A percentile compares a stretch with the other conserved stretches of the same genome.
Evolutionary conservation across 164 flowering plant genomes (phyloP).

Genomic region (Piper longum): DNA sequence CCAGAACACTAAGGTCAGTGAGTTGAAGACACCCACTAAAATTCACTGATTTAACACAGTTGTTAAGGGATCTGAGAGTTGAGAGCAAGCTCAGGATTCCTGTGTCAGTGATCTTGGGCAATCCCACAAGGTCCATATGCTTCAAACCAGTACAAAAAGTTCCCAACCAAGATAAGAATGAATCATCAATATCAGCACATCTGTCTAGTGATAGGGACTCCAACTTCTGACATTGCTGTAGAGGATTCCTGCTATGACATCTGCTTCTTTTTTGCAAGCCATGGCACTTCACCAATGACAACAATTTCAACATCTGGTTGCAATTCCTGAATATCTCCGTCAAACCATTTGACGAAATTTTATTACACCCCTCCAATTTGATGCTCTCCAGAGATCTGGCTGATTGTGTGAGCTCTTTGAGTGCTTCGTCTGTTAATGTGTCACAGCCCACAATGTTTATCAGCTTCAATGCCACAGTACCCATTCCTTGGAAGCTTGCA

Average conservation of each 20-base stretch:
- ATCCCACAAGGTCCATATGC: constrained; percentile 41
- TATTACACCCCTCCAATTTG: constrained; percentile 38
- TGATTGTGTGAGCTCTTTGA: constrained; percentile 26
- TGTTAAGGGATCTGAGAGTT: constrained; percentile 1
- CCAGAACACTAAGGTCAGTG: constrained; percentile 18
- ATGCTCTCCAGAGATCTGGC: constrained; percentile 25
- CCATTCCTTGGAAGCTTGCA: constrained; percentile 36
- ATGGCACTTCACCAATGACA: constrained; percentile 40
- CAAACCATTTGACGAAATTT: constrained; percentile 28
- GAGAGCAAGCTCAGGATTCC: constrained; percentile 35
- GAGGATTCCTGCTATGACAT: constrained; percentile 2
- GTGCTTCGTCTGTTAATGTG: constrained; percentile 32
- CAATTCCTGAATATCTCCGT: constrained; percentile 24
- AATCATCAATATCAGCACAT: constrained; percentile 43
- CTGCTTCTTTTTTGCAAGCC: constrained; percentile 29
- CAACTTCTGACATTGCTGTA: constrained; percentile 26
- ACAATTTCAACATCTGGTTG: constrained; percentile 26
- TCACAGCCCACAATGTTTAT: constrained; percentile 33
- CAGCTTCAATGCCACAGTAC: constrained; percentile 29
- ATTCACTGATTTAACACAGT: constrained; percentile 14
- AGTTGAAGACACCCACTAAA: constrained; percentile 24
- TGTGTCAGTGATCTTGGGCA: constrained; percentile 33
- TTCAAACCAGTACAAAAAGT: constrained; percentile 37
- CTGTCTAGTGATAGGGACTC: constrained; percentile 27
- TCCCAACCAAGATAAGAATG: constrained; percentile 36